Evolutionary conservation across 768 basidiomycete species (phyloP).

Genomic region (Rhodosporidiobolus odoratus): DNA sequence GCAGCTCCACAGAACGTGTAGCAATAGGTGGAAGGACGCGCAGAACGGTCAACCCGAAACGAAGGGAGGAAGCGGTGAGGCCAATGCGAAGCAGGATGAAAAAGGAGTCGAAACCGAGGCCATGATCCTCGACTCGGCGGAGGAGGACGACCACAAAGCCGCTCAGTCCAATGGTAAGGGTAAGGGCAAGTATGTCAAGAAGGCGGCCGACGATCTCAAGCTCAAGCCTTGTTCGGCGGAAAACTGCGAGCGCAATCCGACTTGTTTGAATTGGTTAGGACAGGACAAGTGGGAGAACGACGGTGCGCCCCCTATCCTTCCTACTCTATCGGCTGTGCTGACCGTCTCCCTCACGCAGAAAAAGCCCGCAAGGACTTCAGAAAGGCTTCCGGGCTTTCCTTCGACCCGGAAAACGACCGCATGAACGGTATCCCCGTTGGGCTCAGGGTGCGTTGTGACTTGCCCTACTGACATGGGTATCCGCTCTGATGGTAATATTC

Average conservation of each 20-base stretch:
- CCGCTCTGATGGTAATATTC: constrained; percentile 9
- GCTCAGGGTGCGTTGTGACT: constrained; percentile 57
- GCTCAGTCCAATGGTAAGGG: background rate
- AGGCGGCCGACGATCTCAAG: background rate
- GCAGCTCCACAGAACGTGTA: constrained; percentile 3
- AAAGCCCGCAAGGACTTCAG: constrained; percentile 55
- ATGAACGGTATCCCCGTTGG: constrained; percentile 64
- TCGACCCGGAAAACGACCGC: constrained; percentile 56
- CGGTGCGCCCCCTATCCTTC: constrained; percentile 46
- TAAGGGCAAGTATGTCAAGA: constrained; percentile 19
- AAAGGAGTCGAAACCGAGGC: constrained; percentile 5
- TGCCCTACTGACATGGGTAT: background rate
- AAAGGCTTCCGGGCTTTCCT: constrained; percentile 55
- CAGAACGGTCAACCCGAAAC: background rate
- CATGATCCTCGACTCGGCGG: background rate
- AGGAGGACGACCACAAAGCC: constrained; percentile 4
- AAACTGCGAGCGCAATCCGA: constrained; percentile 67
- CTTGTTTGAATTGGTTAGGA: constrained; percentile 81
- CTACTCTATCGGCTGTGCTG: constrained; percentile 15
- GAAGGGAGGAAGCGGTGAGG: background rate
- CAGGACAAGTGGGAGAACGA: constrained; percentile 67
- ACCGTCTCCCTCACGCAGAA: constrained; percentile 48
- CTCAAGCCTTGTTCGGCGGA: constrained; percentile 23
- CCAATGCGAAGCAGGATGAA: too few relatives aligned
- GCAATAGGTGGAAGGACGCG: constrained; percentile 1